phyloP scores from a whole-genome alignment of 2,329 filamentous ascomycete genomes.

The Ambrosiella cleistominuta region DNA sequence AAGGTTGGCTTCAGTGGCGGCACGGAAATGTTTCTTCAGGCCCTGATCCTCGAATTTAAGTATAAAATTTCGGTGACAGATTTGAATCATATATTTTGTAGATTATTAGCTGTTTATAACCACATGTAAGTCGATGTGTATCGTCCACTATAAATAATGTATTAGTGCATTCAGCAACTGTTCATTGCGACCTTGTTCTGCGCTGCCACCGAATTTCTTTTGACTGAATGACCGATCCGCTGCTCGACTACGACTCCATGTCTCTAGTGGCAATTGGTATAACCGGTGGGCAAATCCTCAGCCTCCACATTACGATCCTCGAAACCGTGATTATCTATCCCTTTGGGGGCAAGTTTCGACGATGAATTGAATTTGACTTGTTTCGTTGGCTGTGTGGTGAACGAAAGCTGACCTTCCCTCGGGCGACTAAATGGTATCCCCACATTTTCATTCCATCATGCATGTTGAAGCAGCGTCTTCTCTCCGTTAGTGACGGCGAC shows the following conservation, averaged over 20 bases:
- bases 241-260: neutral
- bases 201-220: neutral
- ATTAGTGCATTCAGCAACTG: neutral
- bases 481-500: no score
- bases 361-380: neutral
- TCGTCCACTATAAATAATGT: neutral
- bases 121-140: no score
- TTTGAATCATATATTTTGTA: no score
- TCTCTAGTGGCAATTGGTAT: neutral
- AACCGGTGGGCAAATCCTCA: neutral
- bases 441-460: no score
- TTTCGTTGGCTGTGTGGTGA: neutral
- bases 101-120: no score
- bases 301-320: constrained; percentile 1
- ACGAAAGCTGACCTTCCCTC: no score
- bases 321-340: neutral
- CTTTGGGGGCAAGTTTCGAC: neutral
- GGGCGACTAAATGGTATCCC: no score
- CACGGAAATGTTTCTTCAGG: no score
- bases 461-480: no score
- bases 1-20: no score
- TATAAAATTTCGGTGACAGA: no score
- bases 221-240: neutral
- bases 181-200: neutral
- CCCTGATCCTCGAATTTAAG: no score